phyloP scores from a whole-genome alignment of 306 rosid species.

The barrel medic (Medicago truncatula) region MtrunA17r5.0-ANR NC_053048.1:31003001-31003500 shows the following conservation, averaged over 20 bases:
- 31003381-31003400: constrained; percentile 15
- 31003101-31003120: not conserved
- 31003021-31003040: not conserved
- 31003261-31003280: constrained; percentile 20
- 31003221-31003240: not conserved
- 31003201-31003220: constrained; percentile 15
- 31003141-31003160: not conserved
- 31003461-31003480: not conserved
- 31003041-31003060: constrained; percentile 26
- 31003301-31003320: constrained; percentile 7
- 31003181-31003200: constrained; percentile 25
- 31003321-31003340: constrained; percentile 11
- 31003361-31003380: not conserved
- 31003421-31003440: not conserved
- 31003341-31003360: not conserved
- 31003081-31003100: constrained; percentile 19
- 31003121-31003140: not conserved
- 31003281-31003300: constrained; percentile 12
- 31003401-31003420: constrained; percentile 7
- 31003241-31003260: not conserved
- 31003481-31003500: constrained; percentile 28
- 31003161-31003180: not conserved
- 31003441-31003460: not conserved
- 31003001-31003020: not conserved
- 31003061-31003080: constrained; percentile 34